Conservation (phyloP, 2,329 filamentous ascomycete species). For the Spiromastix sp. region DNA sequence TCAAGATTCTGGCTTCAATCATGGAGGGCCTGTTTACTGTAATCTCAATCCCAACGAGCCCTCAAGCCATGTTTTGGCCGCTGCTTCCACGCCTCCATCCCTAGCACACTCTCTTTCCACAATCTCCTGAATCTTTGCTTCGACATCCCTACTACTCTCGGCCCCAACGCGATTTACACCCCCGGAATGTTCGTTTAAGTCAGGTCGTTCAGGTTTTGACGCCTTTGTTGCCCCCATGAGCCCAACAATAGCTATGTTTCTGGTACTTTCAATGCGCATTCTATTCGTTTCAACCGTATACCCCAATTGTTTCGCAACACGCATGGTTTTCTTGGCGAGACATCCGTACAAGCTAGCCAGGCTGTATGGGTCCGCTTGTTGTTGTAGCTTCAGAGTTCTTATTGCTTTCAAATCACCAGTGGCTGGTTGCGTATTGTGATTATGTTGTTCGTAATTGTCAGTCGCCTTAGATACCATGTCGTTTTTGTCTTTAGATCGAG, state of each 20-base stretch:
- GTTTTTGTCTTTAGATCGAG: constrained; percentile 5
- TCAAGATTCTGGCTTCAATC: no score
- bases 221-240: constrained; percentile 24
- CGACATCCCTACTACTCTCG: neutral
- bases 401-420: constrained; percentile 33
- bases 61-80: constrained; percentile 42
- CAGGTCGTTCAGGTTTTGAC: neutral
- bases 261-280: constrained; percentile 61
- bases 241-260: constrained; percentile 12
- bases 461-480: constrained; percentile 9
- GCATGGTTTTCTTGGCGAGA: constrained; percentile 66
- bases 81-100: constrained; percentile 33
- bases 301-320: constrained; percentile 60
- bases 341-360: constrained; percentile 67
- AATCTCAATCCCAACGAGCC: constrained; percentile 39
- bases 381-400: constrained; percentile 25
- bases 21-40: no score
- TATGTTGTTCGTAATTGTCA: constrained; percentile 34
- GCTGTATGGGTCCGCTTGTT: constrained; percentile 21
- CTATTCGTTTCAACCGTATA: constrained; percentile 74
- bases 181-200: neutral
- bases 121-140: constrained; percentile 50
- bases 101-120: constrained; percentile 44
- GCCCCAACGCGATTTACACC: neutral
- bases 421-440: constrained; percentile 20